Percentiles rank a stretch among this genome's conserved stretches.
These are phyloP conservation scores for Themeda triandra DNA, from an alignment of 176 grass and related monocot genomes.

Conservation along the genomic window DNA sequence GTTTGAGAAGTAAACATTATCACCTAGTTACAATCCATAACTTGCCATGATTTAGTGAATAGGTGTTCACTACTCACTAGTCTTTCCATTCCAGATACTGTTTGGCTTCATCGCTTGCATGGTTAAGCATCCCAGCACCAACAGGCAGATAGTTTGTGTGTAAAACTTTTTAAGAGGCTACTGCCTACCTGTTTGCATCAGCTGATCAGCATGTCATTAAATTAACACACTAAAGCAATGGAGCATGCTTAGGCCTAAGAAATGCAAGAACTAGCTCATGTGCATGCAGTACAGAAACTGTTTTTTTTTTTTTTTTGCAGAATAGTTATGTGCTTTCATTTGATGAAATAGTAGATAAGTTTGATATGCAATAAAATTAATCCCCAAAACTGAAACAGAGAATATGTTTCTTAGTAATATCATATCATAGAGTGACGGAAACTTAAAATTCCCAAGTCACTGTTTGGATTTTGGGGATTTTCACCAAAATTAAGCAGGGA, in stretches of 20 bases:
- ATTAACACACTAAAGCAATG: background rate
- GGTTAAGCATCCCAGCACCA: background rate
- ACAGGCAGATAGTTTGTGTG: background rate
- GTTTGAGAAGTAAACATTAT: background rate
- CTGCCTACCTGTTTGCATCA: background rate
- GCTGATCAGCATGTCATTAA: background rate
- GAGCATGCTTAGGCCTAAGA: background rate
- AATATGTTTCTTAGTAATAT: background rate
- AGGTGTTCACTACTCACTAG: background rate
- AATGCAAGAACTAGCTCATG: background rate
- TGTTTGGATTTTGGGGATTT: background rate
- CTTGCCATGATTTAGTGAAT: background rate
- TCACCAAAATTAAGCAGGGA: background rate
- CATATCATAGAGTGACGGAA: background rate
- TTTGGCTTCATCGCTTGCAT: background rate
- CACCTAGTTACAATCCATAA: background rate
- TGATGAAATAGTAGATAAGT: background rate
- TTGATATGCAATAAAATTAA: background rate
- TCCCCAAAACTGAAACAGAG: background rate
- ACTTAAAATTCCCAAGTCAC: background rate
- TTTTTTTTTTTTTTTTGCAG: background rate
- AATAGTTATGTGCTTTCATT: background rate
- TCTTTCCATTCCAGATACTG: background rate
- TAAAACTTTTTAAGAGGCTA: background rate
- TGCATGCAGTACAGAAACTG: background rate